Evolutionary conservation across 1,284 basidiomycete species (phyloP), one percentile per base, ranked within the genome.

Genomic region (Omphalotus olearius): DNA sequence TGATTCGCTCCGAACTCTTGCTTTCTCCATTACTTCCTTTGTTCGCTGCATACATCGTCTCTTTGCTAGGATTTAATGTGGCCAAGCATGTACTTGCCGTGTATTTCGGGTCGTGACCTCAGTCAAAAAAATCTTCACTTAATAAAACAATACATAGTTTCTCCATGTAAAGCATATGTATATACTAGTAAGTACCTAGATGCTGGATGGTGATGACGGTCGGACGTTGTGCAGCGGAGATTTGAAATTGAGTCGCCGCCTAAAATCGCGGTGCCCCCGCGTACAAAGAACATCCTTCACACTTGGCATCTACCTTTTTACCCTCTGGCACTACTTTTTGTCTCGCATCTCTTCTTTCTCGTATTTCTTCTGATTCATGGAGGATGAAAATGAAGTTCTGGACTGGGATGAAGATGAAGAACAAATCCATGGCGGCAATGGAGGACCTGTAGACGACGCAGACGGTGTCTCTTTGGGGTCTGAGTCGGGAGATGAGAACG

Each of bases 51-150:
- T 96, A 94, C 66, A 76, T 95, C 52, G 74, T 94, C 40, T 93
- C 90, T 17, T 71, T 97, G 41, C 72, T 97, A 36, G 94, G 93
- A 3, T 93, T 95, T 76, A 95, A 95, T 66, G 75, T 95, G 52
- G 85, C 90, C 28, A 82, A 85, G 63, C 77, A 85, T 69, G 86
- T 86, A 28, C 74, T 97, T 23, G 74, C 74, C 53, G 72, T 79
- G 52, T 93, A 96, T 69, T 95, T 96, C 67, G 83, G 85, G 57
- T 82, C 75, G 68, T 69, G 66, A 30, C 28, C 16, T 38, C 30
- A 33, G 2, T 14, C 9, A 23, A 6, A 10, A 14, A 26, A 42
- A 35, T 9, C 74, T 54, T 63, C 30, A 18, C 3, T 45, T 38
- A 7, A 43, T 20, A 26, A 35, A 36, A 23, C 23, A 25, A 20